Conservation (phyloP, 192 early-diverging fungal genomes). For the Backusella circina region DNA sequence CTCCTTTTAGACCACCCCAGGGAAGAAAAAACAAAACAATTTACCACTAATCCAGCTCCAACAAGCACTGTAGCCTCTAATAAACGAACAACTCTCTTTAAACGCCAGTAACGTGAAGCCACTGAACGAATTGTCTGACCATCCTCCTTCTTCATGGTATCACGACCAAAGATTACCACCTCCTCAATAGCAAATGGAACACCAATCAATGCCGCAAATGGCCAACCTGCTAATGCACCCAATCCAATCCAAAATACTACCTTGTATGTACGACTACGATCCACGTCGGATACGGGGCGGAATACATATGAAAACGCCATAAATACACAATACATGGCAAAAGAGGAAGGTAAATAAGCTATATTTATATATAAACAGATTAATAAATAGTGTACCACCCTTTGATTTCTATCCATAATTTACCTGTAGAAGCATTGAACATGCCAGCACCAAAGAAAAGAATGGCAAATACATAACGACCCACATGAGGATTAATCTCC, state of each 20-base stretch:
- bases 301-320: constrained; percentile 73
- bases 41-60: constrained; percentile 35
- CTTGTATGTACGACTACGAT: constrained; percentile 45
- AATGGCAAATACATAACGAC: constrained; percentile 60
- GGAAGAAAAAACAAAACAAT: no score
- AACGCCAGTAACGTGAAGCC: constrained; percentile 38
- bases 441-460: constrained; percentile 77
- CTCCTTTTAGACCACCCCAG: background rate
- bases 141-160: constrained; percentile 26
- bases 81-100: constrained; percentile 41
- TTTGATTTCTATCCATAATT: background rate
- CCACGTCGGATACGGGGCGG: constrained; percentile 40
- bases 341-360: constrained; percentile 87
- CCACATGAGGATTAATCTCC: constrained; percentile 61
- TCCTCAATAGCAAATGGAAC: constrained; percentile 79
- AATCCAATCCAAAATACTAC: constrained; percentile 61
- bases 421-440: constrained; percentile 79
- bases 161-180: constrained; percentile 48
- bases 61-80: constrained; percentile 31
- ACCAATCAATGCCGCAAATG: constrained; percentile 74
- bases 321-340: constrained; percentile 85
- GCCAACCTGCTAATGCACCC: constrained; percentile 79
- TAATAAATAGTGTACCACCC: background rate
- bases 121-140: constrained; percentile 23
- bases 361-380: background rate